These are phyloP conservation scores for Chromera velia DNA, from an alignment of 73 alveolate species.

Conservation along the genomic window DNA sequence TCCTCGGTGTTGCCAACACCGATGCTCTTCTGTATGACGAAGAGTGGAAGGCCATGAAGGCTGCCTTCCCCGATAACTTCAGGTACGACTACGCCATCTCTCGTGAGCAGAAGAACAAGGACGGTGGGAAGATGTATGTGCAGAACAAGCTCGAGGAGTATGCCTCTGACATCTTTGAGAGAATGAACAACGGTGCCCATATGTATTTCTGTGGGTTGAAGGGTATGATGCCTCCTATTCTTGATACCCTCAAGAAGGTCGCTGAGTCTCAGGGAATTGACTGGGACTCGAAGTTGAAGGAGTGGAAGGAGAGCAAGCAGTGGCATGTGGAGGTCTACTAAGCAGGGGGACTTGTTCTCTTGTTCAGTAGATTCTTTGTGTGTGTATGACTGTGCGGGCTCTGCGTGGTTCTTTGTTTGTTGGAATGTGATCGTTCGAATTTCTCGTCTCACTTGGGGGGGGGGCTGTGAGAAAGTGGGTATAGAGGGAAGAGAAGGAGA, in stretches of 20 bases:
- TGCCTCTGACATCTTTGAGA: conserved; percentile 30
- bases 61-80: conserved; percentile 21
- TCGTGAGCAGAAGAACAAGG: conserved; percentile 36
- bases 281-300: conserved; percentile 25
- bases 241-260: conserved; percentile 22
- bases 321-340: conserved; percentile 47
- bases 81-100: conserved; percentile 29
- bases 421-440: no score
- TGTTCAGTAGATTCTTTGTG: no score
- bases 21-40: conserved; percentile 27
- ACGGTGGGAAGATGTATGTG: conserved; percentile 42
- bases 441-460: no score
- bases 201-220: conserved; percentile 38
- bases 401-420: no score
- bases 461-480: no score
- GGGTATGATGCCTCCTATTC: conserved; percentile 39
- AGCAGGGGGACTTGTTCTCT: no score
- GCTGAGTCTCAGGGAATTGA: conserved; percentile 29
- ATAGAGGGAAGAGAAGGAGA: no score
- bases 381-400: no score
- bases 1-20: conserved; percentile 43
- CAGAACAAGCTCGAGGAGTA: conserved; percentile 45
- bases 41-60: conserved; percentile 21
- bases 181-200: conserved; percentile 31
- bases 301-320: conserved; percentile 33